These are phyloP conservation scores for Pestalotiopsis fici DNA, from an alignment of 2,329 filamentous ascomycete genomes.

Conservation along the genomic window DNA sequence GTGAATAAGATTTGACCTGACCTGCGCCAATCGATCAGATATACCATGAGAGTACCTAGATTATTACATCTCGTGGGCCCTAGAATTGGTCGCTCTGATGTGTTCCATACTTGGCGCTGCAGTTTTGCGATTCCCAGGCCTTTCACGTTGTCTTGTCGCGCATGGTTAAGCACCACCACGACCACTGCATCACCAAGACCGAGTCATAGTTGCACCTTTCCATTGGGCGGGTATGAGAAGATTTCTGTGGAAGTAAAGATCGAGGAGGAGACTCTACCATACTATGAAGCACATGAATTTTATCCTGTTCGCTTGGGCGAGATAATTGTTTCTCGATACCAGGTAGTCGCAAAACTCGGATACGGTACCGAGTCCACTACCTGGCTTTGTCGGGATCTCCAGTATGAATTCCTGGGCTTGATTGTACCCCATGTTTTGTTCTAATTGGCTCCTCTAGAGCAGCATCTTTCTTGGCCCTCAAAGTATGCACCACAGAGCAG, in stretches of 20 bases:
- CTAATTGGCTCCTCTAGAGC: not conserved
- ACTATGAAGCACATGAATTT: slow-evolving; percentile 20
- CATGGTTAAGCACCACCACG: no score
- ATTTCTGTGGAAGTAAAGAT: slow-evolving; percentile 4
- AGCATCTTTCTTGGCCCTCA: slow-evolving; percentile 7
- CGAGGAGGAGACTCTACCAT: slow-evolving; percentile 23
- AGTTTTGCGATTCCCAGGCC: no score
- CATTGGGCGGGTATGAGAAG: not conserved
- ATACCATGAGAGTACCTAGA: no score
- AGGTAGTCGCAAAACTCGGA: slow-evolving; percentile 25
- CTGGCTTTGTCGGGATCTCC: slow-evolving; percentile 21
- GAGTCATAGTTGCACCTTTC: not conserved
- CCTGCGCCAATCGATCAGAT: no score
- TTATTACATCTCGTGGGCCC: no score
- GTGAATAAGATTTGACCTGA: no score
- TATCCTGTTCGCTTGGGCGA: slow-evolving; percentile 17
- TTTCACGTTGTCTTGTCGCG: no score
- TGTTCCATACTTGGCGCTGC: no score
- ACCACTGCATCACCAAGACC: not conserved
- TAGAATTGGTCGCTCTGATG: no score
- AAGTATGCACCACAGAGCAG: slow-evolving; percentile 12
- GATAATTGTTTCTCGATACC: slow-evolving; percentile 20
- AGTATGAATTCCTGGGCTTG: slow-evolving; percentile 15
- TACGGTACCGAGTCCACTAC: slow-evolving; percentile 20
- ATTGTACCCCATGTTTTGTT: not conserved